Evolutionary conservation across 2,329 filamentous ascomycete genomes (phyloP).

Genomic region (Pseudogymnoascus sp.): DNA sequence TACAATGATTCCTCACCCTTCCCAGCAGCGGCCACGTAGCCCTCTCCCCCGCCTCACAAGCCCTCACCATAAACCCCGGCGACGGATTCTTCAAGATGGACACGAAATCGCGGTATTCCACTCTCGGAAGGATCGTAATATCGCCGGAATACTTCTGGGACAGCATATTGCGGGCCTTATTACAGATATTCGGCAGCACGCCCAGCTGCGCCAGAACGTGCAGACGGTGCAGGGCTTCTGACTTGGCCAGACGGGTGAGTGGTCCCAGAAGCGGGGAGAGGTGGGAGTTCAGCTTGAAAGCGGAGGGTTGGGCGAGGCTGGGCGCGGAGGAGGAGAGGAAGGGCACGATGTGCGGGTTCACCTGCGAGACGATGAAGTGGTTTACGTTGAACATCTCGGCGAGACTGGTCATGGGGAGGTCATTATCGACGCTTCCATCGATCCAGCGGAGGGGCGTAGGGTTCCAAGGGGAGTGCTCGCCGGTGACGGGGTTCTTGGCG

Average conservation of each 20-base stretch:
- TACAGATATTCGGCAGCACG: slow-evolving; percentile 68
- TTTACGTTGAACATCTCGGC: slow-evolving; percentile 98
- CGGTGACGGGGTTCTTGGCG: slow-evolving; percentile 77
- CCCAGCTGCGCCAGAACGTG: slow-evolving; percentile 74
- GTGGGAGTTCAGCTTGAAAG: slow-evolving; percentile 26
- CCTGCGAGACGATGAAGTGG: slow-evolving; percentile 94
- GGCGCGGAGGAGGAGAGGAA: slow-evolving; percentile 70
- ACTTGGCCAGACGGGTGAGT: slow-evolving; percentile 64
- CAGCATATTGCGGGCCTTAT: slow-evolving; percentile 71
- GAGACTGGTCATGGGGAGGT: slow-evolving; percentile 81
- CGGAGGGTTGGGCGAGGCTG: slow-evolving; percentile 33
- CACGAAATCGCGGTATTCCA: slow-evolving; percentile 65
- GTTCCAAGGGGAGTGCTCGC: slow-evolving; percentile 73
- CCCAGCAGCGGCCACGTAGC: slow-evolving; percentile 90
- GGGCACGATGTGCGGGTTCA: slow-evolving; percentile 87
- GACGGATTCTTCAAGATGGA: slow-evolving; percentile 77
- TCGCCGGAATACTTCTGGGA: slow-evolving; percentile 90
- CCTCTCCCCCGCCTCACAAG: slow-evolving; percentile 68
- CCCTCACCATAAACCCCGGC: slow-evolving; percentile 74
- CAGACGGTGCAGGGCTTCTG: slow-evolving; percentile 72
- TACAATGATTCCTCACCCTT: slow-evolving; percentile 76
- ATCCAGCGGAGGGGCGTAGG: slow-evolving; percentile 81
- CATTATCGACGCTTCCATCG: slow-evolving; percentile 90
- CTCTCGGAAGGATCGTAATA: slow-evolving; percentile 84
- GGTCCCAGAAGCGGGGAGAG: slow-evolving; percentile 48